Evolutionary conservation across 176 grass and related monocot species (phyloP), one percentile per base, ranked within the genome.

Genomic region (Carex pumila): DNA sequence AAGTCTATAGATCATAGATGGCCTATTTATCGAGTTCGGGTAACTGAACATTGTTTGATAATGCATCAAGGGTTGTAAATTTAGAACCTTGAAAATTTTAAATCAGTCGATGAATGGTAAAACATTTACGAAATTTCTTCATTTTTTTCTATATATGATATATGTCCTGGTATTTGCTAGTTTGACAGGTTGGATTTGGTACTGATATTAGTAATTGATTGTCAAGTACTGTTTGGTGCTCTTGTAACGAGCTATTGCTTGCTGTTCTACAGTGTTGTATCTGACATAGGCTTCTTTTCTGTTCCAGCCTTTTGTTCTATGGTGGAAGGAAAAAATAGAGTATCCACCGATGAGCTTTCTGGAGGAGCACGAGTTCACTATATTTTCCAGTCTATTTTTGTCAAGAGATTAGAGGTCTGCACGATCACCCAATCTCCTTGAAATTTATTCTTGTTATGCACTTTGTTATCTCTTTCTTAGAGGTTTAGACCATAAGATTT

Each of bases 321-420:
- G 86, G 93, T 98, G 83, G 96, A 98, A 69, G 96, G 96, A 7
- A 98, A 89, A 89, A 92, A 89, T 77, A 90, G 89, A 87, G 92
- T 93, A 62, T 86, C 96, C 71, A 98, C 96, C 45, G 78, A 89
- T 88, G 88, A 95, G 84, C 91, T 98, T 90, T 98, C 91, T 79
- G 96, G 96, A 89, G 96, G 96, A 92, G 96, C 93, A 72, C 85
- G 93, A 81, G 90, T 98, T 76, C 96, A 95, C 84, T 95, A 93
- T 62, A 95, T 98, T 86, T 98, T 98, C 61, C 96, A 98, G 86
- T 98, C 96, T 89, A 98, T 98, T 39, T 98, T 95, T 81, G 96
- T 98, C 41, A 95, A 92, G 85, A 91, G 91, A 74, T 78, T 98
- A 81, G 92, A 98, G 96, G 96, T 95, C 77, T 71, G 79, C 67